Evolutionary conservation across 225 moss, liverwort and hornwort species (phyloP).

Genomic region (Neckera pumila): DNA sequence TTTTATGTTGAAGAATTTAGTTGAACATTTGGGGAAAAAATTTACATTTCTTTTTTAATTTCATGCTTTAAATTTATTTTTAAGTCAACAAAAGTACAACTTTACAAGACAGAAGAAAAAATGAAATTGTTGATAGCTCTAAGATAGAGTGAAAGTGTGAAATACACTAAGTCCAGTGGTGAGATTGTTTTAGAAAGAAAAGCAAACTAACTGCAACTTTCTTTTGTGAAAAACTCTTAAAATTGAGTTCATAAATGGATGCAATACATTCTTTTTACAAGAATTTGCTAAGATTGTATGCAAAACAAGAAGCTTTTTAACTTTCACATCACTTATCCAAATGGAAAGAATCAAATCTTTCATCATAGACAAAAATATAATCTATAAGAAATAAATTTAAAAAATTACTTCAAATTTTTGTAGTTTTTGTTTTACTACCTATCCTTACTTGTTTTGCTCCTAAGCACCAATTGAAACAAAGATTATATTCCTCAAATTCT

Average conservation of each 20-base stretch:
- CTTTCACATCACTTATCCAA: neutral
- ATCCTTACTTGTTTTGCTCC: fast-evolving
- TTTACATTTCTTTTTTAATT: fast-evolving
- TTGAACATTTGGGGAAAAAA: neutral
- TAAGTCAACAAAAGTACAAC: neutral
- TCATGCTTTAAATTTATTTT: neutral
- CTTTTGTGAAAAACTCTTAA: neutral
- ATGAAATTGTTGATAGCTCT: neutral
- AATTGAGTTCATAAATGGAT: neutral
- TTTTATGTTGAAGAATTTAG: neutral
- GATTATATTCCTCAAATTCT: neutral
- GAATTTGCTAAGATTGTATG: fast-evolving
- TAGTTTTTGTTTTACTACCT: too few relatives aligned
- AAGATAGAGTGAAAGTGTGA: neutral
- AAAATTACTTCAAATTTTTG: too few relatives aligned
- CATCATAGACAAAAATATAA: neutral
- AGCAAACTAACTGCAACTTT: fast-evolving
- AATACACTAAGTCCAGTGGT: neutral
- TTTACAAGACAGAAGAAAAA: neutral
- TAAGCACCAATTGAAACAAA: neutral
- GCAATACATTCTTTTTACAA: neutral
- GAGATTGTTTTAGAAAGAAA: neutral
- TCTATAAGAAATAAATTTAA: neutral
- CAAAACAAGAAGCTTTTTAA: neutral
- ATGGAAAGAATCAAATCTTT: neutral